Base-by-base conservation (phyloP, 2,329 filamentous ascomycete genomes). In the Nemania sp. region DNA sequence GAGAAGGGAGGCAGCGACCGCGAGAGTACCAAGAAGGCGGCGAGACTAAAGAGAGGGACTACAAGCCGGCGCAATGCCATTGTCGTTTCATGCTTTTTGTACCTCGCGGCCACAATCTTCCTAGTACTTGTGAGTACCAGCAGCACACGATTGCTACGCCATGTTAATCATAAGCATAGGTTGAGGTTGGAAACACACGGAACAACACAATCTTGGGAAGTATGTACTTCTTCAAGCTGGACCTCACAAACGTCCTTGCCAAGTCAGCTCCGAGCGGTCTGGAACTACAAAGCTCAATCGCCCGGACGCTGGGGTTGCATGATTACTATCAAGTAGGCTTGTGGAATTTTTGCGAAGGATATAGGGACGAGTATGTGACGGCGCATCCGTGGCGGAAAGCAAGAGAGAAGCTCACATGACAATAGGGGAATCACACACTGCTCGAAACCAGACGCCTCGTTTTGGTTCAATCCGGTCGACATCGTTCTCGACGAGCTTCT, bases 261-360 rank as follows among this genome's bases (percentile, higher is more conserved):
- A 79, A 86, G 35, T 86, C 84, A 5, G 84, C 91, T 15, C 88
- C 89, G 43, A 89, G 92, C 72, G 86, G 87, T 10, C 78, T 83
- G 21, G 69, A 67, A 9, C 82, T 97, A 47, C 89, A 96, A 76
- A 96, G 96, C 79, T 92, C 88, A 47, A 92, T 97, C 66, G 92
- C 92, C 3, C 88, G 91, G 53, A 91, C 89, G 20, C 81, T 97
- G 55, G 94, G 93, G 32, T 82, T 97, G 50, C 92, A 96, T 74
- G 94, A 97, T 76, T 97, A 96, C 77, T 97, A 97, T 76, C 90
- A 92, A 70, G 90, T 96, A 29, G 93, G 93, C 5, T 78, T 97
- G 42, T 98, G 94, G 94, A 89, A 88, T 61, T 97, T 90, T 75
- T 98, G 94, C 76, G 91, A 96, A 74, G 93, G 93, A 18, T 96